Percentiles rank a stretch among this genome's conserved stretches.
Conservation (phyloP, 768 basidiomycete genomes). For the Pleurotus salmoneostramineus region DNA sequence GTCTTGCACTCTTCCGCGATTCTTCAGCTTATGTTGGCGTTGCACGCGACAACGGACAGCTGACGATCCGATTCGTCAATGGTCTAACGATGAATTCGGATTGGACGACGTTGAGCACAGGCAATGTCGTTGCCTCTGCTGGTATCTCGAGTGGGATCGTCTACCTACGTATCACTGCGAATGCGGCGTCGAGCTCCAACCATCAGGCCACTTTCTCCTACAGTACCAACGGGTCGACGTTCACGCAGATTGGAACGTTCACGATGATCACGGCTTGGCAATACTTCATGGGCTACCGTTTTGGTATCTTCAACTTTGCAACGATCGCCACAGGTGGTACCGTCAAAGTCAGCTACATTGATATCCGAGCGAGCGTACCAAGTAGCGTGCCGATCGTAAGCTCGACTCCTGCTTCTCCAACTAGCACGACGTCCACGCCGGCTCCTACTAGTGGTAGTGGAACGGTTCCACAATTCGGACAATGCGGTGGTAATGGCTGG, state of each 20-base stretch:
- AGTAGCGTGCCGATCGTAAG: background rate
- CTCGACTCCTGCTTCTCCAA: background rate
- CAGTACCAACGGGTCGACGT: slow-evolving; percentile 13
- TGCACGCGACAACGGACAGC: slow-evolving; percentile 7
- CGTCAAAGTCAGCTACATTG: slow-evolving; percentile 3
- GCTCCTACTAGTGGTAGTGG: background rate
- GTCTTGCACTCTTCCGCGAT: slow-evolving; percentile 16
- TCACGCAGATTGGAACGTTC: slow-evolving; percentile 12
- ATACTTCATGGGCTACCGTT: slow-evolving; percentile 15
- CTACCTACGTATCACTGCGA: slow-evolving; percentile 12
- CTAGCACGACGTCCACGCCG: background rate
- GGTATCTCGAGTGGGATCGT: slow-evolving; percentile 8
- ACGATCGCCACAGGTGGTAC: slow-evolving; percentile 12
- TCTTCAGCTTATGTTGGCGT: slow-evolving; percentile 14
- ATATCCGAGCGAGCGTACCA: background rate
- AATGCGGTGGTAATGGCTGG: background rate
- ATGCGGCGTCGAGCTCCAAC: slow-evolving; percentile 8
- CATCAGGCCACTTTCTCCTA: slow-evolving; percentile 11
- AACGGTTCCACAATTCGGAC: background rate
- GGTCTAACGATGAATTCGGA: slow-evolving; percentile 12
- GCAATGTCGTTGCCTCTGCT: slow-evolving; percentile 10
- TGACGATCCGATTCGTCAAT: slow-evolving; percentile 11
- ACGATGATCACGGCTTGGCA: slow-evolving; percentile 13
- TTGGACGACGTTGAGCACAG: slow-evolving; percentile 13
- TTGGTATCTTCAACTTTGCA: slow-evolving; percentile 15